Conservation (phyloP, 116 monocot species). For the Cymodocea nodosa region DNA sequence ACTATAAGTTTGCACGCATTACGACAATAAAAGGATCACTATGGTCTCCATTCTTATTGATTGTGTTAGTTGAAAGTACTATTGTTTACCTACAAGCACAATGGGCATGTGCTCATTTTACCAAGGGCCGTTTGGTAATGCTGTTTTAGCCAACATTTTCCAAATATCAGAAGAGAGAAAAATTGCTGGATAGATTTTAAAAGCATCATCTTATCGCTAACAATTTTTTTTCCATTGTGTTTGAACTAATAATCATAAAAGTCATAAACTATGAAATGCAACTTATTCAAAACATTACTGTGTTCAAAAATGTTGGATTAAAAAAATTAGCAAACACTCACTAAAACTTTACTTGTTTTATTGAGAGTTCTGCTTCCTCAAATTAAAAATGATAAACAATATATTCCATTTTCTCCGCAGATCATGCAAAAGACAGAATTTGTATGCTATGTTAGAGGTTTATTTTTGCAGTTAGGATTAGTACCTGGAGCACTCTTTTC, state of each 20-base stretch:
- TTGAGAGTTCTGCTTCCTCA: background rate
- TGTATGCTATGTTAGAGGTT: constrained; percentile 26
- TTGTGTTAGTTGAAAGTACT: background rate
- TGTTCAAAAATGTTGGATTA: too few relatives aligned
- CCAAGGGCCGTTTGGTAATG: too few relatives aligned
- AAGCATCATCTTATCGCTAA: too few relatives aligned
- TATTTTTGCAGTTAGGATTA: constrained; percentile 29
- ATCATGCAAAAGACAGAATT: constrained; percentile 38
- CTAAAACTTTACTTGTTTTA: background rate
- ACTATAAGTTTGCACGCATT: background rate
- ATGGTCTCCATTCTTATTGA: background rate
- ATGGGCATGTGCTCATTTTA: background rate
- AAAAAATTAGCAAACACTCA: too few relatives aligned
- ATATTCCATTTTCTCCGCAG: constrained; percentile 19
- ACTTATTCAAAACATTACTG: too few relatives aligned
- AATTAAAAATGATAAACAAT: background rate
- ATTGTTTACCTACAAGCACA: background rate
- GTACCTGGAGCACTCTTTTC: constrained; percentile 7
- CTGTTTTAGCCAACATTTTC: too few relatives aligned
- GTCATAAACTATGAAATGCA: too few relatives aligned
- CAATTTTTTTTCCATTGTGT: too few relatives aligned
- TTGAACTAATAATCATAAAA: too few relatives aligned
- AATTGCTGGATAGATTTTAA: too few relatives aligned
- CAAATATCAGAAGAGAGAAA: too few relatives aligned
- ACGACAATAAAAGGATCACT: background rate